These are phyloP conservation scores for Solanum arcanum DNA, from an alignment of 257 asterid genomes.

Conservation along the genomic window DNA sequence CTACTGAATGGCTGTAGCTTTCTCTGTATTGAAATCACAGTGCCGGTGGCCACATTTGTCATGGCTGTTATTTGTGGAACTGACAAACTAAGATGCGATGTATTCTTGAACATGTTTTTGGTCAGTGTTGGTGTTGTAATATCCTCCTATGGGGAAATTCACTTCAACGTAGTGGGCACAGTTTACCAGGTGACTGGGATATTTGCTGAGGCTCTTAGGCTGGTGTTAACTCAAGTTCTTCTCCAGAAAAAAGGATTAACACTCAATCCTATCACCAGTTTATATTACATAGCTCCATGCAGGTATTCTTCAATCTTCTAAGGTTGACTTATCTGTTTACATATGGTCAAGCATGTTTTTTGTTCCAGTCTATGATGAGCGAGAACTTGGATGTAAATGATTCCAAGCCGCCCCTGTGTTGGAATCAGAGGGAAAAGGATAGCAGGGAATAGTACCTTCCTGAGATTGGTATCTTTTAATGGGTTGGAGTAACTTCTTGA, in stretches of 20 bases:
- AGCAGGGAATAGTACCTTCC: neutral
- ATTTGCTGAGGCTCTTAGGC: slow-evolving; percentile 92
- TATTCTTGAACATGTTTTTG: slow-evolving; percentile 83
- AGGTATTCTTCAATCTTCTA: slow-evolving; percentile 42
- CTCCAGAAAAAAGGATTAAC: slow-evolving; percentile 92
- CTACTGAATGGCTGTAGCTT: neutral
- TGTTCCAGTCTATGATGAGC: neutral
- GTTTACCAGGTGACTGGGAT: slow-evolving; percentile 97
- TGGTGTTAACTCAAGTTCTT: slow-evolving; percentile 95
- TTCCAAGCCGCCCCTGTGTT: neutral
- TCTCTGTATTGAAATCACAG: slow-evolving; percentile 27
- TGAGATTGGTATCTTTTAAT: neutral
- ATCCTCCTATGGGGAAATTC: slow-evolving; percentile 96
- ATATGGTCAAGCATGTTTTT: neutral
- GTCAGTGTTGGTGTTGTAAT: slow-evolving; percentile 93
- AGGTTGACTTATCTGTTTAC: neutral
- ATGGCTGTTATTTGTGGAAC: slow-evolving; percentile 95
- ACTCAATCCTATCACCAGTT: slow-evolving; percentile 89
- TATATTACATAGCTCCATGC: slow-evolving; percentile 99
- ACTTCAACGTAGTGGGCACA: slow-evolving; percentile 91
- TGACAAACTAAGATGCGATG: slow-evolving; percentile 79
- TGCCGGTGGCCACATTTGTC: slow-evolving; percentile 97
- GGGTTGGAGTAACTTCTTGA: neutral
- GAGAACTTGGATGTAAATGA: neutral
- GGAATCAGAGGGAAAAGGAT: neutral